Evolutionary conservation across 768 basidiomycete species (phyloP).

Genomic region (Leucocoprinus leucothites): DNA sequence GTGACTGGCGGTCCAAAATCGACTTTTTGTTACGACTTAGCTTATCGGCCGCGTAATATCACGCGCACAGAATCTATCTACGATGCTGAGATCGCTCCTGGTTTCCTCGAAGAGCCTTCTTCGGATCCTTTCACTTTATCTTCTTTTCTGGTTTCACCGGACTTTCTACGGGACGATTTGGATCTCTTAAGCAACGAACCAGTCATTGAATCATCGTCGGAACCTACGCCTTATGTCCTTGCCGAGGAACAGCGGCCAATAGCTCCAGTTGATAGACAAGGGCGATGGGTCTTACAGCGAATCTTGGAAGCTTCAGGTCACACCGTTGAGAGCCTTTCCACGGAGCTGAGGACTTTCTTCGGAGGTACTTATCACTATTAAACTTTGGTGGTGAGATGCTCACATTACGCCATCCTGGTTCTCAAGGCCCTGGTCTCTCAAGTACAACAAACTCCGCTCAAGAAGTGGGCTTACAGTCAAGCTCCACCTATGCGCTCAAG

Average conservation of each 20-base stretch:
- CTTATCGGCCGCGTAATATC: neutral
- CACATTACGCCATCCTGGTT: neutral
- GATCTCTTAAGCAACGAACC: conserved; percentile 3
- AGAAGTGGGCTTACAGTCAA: neutral
- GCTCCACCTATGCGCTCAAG: conserved; percentile 18
- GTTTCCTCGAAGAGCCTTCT: neutral
- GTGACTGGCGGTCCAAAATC: neutral
- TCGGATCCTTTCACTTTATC: conserved; percentile 14
- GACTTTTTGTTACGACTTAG: neutral
- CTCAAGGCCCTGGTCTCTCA: conserved; percentile 5
- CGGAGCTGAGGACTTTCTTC: conserved; percentile 12
- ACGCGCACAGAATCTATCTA: conserved; percentile 2
- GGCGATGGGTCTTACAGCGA: neutral
- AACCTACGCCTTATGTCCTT: neutral
- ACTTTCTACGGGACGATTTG: conserved; percentile 17
- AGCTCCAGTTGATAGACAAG: neutral
- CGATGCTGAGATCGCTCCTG: neutral
- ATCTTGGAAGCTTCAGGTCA: conserved; percentile 9
- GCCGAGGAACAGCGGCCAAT: neutral
- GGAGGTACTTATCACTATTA: neutral
- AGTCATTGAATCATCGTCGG: neutral
- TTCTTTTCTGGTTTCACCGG: conserved; percentile 18
- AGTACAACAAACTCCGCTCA: neutral
- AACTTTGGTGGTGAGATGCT: neutral
- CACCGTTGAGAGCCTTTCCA: conserved; percentile 11